These are phyloP conservation scores for Microcyclospora tardicrescens DNA, from an alignment of 2,329 filamentous ascomycete genomes.

Conservation along the genomic window DNA sequence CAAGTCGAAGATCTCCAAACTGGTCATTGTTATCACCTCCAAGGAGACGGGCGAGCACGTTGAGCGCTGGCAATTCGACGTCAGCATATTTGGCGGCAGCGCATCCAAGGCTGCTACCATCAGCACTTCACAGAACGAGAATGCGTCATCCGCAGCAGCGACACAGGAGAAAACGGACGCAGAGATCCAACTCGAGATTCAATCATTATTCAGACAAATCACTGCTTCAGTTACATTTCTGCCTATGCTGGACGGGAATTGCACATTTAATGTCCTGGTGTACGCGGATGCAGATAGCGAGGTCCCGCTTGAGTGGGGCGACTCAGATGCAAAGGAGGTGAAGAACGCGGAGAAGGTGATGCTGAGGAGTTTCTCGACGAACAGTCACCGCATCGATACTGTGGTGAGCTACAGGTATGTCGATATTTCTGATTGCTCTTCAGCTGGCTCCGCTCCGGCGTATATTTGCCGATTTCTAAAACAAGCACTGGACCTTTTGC, in stretches of 20 bases:
- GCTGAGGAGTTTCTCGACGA: constrained; percentile 89
- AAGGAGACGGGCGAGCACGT: constrained; percentile 95
- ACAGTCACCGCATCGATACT: constrained; percentile 86
- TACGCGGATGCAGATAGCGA: constrained; percentile 96
- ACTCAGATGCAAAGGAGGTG: constrained; percentile 96
- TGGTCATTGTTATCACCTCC: constrained; percentile 91
- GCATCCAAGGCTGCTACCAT: constrained; percentile 31
- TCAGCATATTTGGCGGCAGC: constrained; percentile 29
- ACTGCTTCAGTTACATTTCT: constrained; percentile 95
- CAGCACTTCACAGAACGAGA: constrained; percentile 52
- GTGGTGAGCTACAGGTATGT: constrained; percentile 72
- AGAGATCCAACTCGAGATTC: constrained; percentile 91
- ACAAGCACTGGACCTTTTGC: too few species aligned
- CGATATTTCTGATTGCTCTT: not conserved
- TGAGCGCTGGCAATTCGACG: constrained; percentile 97
- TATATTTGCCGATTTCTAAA: too few species aligned
- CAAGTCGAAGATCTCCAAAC: constrained; percentile 89
- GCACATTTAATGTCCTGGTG: constrained; percentile 96
- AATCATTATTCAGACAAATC: constrained; percentile 93
- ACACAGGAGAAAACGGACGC: constrained; percentile 66
- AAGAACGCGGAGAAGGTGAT: constrained; percentile 89
- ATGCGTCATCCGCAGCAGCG: constrained; percentile 31
- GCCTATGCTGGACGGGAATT: constrained; percentile 84
- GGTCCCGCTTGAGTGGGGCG: constrained; percentile 95
- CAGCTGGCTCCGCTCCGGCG: too few species aligned